Conservation (phyloP, 768 basidiomycete species). For the Amanita thiersii region DNA sequence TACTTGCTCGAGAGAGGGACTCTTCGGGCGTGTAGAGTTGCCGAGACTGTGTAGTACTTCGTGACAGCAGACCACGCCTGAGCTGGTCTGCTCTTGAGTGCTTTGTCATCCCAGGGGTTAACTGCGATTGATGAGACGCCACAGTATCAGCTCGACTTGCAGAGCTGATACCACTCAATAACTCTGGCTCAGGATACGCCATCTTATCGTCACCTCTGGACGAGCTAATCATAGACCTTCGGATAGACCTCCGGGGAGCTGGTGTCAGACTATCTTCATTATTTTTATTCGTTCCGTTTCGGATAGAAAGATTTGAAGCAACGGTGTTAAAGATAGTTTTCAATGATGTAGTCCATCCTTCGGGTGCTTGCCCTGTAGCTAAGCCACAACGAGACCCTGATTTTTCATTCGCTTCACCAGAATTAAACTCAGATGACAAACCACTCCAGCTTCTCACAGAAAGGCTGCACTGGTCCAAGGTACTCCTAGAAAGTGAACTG, state of each 20-base stretch:
- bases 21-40: conserved; percentile 6
- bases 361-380: conserved; percentile 11
- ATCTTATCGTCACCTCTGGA: neutral
- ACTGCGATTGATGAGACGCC: conserved; percentile 10
- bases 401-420: neutral
- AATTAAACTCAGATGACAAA: neutral
- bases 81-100: conserved; percentile 10
- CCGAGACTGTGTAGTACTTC: conserved; percentile 5
- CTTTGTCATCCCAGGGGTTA: conserved; percentile 10
- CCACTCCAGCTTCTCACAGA: neutral
- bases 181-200: neutral
- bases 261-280: conserved; percentile 18
- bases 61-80: conserved; percentile 5
- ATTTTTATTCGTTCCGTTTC: conserved; percentile 4
- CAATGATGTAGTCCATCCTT: conserved; percentile 34
- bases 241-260: conserved; percentile 15
- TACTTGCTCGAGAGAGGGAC: conserved; percentile 15
- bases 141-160: neutral
- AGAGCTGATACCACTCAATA: neutral
- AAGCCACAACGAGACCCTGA: neutral
- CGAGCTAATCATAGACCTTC: conserved; percentile 11
- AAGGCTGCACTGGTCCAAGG: neutral
- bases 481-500: neutral
- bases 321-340: conserved; percentile 41
- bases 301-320: conserved; percentile 28